Conservation (phyloP, 371 early-diverging fungal genomes). For the Mortierella sp. region DNA sequence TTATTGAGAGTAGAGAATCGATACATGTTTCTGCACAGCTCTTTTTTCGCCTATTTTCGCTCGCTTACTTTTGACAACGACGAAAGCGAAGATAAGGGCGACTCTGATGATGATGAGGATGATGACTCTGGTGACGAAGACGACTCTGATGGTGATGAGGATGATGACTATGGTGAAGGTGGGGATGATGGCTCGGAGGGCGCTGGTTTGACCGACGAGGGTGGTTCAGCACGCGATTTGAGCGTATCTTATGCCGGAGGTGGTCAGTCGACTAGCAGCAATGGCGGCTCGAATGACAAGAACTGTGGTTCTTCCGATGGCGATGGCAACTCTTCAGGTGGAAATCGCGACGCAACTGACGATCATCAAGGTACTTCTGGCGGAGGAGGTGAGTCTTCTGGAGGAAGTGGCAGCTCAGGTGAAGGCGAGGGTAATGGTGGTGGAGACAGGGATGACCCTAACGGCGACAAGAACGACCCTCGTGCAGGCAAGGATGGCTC, state of each 20-base stretch:
- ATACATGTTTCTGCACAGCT: not conserved
- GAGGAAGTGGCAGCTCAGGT: too few species aligned
- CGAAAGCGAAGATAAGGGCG: too few species aligned
- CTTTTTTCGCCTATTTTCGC: not conserved
- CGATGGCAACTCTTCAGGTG: too few species aligned
- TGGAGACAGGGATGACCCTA: not conserved
- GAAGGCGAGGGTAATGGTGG: not conserved
- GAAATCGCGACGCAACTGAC: not conserved
- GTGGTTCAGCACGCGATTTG: not conserved
- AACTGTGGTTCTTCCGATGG: not conserved
- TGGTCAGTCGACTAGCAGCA: not conserved
- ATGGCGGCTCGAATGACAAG: not conserved
- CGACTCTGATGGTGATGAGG: not conserved
- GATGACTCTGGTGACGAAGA: too few species aligned
- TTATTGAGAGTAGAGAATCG: not conserved
- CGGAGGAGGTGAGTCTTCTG: too few species aligned
- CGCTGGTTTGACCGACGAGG: too few species aligned
- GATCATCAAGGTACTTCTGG: not conserved
- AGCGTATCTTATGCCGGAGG: not conserved
- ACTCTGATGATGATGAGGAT: too few species aligned
- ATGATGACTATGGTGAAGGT: not conserved
- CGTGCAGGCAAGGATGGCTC: not conserved
- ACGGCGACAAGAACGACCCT: not conserved
- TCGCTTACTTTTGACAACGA: not conserved
- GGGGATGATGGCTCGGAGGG: not conserved